Evolutionary conservation across 169 alveolate species (phyloP).

Genomic region (Prorocentrum cordatum): DNA sequence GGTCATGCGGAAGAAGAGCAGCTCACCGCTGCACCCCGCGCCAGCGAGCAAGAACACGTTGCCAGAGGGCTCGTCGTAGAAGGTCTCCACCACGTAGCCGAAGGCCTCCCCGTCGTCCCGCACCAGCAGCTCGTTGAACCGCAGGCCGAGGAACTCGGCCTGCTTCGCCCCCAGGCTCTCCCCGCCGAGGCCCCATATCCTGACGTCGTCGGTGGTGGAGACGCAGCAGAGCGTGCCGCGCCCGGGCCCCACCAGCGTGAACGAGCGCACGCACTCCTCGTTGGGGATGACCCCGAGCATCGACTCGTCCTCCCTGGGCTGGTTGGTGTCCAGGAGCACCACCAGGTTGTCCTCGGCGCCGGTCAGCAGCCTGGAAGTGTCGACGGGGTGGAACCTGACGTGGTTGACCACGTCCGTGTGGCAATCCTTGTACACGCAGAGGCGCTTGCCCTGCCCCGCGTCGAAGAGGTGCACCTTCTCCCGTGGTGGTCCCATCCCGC

Average conservation of each 20-base stretch:
- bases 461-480: slow-evolving; percentile 45
- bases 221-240: slow-evolving; percentile 56
- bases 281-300: slow-evolving; percentile 40
- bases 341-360: slow-evolving; percentile 67
- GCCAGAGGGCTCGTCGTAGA: slow-evolving; percentile 33
- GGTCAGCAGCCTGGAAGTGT: slow-evolving; percentile 11
- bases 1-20: slow-evolving; percentile 48
- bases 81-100: slow-evolving; percentile 62
- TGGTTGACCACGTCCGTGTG: slow-evolving; percentile 61
- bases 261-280: slow-evolving; percentile 18
- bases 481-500: too few relatives aligned
- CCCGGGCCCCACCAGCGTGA: slow-evolving; percentile 49
- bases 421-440: neutral
- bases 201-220: slow-evolving; percentile 21
- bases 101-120: slow-evolving; percentile 1
- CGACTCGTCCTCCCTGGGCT: slow-evolving; percentile 40
- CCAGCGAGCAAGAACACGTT: slow-evolving; percentile 40
- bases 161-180: neutral
- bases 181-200: slow-evolving; percentile 46
- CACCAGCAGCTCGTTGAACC: neutral
- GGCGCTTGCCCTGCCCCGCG: slow-evolving; percentile 21
- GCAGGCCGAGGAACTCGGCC: slow-evolving; percentile 36
- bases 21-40: slow-evolving; percentile 34
- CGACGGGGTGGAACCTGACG: slow-evolving; percentile 41
- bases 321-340: slow-evolving; percentile 15